These are phyloP conservation scores for Sporothrix inflata DNA, from an alignment of 2,329 filamentous ascomycete genomes.

Conservation along the genomic window DNA sequence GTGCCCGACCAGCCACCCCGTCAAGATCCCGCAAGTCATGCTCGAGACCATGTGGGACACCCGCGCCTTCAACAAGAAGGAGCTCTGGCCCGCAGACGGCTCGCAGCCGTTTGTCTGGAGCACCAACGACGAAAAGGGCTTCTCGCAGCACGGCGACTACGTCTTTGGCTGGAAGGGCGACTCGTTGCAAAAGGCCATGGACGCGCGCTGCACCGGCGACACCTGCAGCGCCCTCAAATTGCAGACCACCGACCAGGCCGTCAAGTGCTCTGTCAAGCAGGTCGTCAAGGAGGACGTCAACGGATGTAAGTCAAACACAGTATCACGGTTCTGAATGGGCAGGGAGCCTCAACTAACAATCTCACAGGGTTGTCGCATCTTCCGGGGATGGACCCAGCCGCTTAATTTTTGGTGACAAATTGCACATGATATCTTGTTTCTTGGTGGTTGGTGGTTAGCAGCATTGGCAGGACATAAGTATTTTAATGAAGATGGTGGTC, in stretches of 20 bases:
- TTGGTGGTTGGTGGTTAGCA: too few species aligned
- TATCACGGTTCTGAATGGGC: too few species aligned
- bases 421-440: too few species aligned
- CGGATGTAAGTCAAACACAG: neutral
- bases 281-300: conserved; percentile 4
- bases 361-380: conserved; percentile 35
- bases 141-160: conserved; percentile 56
- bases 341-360: too few species aligned
- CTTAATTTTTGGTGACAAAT: too few species aligned
- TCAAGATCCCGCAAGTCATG: conserved; percentile 55
- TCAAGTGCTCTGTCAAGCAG: neutral
- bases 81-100: conserved; percentile 49
- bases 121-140: conserved; percentile 49
- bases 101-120: conserved; percentile 49
- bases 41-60: conserved; percentile 54
- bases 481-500: too few species aligned
- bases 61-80: conserved; percentile 46
- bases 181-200: conserved; percentile 53
- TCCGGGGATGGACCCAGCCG: conserved; percentile 34
- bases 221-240: conserved; percentile 48
- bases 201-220: conserved; percentile 52
- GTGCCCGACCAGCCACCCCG: conserved; percentile 51
- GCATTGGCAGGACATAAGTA: too few species aligned
- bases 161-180: conserved; percentile 56
- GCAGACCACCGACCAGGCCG: conserved; percentile 44